Evolutionary conservation across 192 early-diverging fungal species (phyloP).

Genomic region (Rhizoclosmatium globosum): DNA sequence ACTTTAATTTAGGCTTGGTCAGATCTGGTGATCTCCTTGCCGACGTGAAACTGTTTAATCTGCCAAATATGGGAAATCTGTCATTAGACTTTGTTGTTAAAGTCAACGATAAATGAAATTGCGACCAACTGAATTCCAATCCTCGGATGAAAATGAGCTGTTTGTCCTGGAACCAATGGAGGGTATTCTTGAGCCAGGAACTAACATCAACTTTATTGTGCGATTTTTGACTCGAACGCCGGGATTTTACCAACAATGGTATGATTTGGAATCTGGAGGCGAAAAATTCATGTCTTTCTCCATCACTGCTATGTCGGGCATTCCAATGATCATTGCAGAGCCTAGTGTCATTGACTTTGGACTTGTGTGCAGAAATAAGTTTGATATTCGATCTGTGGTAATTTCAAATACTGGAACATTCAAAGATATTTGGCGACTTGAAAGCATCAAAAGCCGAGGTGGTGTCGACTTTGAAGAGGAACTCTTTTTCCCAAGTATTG

Average conservation of each 20-base stretch:
- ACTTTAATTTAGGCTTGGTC: slow-evolving; percentile 58
- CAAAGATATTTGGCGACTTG: slow-evolving; percentile 56
- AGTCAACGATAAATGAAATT: slow-evolving; percentile 39
- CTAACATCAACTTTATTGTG: slow-evolving; percentile 55
- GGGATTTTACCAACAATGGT: slow-evolving; percentile 62
- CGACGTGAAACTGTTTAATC: slow-evolving; percentile 57
- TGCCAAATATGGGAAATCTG: slow-evolving; percentile 65
- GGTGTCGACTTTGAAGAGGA: slow-evolving; percentile 35
- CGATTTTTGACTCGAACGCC: slow-evolving; percentile 45
- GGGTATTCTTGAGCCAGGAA: slow-evolving; percentile 55
- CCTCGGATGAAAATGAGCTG: slow-evolving; percentile 35
- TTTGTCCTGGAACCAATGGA: slow-evolving; percentile 47
- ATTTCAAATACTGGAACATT: slow-evolving; percentile 62
- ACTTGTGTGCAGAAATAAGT: slow-evolving; percentile 49
- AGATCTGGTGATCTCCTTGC: slow-evolving; percentile 49
- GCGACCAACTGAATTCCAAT: slow-evolving; percentile 43
- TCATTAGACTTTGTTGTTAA: slow-evolving; percentile 55
- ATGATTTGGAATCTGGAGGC: slow-evolving; percentile 55
- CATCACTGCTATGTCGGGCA: slow-evolving; percentile 59
- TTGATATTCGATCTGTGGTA: slow-evolving; percentile 45
- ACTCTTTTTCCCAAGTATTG: slow-evolving; percentile 2
- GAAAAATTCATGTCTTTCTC: slow-evolving; percentile 61
- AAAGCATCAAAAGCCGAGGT: slow-evolving; percentile 39
- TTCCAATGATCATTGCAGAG: slow-evolving; percentile 52
- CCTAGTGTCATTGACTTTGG: slow-evolving; percentile 61